These are phyloP conservation scores for Citrullus colocynthis DNA, from an alignment of 306 rosid genomes.

Conservation along the genomic window DNA sequence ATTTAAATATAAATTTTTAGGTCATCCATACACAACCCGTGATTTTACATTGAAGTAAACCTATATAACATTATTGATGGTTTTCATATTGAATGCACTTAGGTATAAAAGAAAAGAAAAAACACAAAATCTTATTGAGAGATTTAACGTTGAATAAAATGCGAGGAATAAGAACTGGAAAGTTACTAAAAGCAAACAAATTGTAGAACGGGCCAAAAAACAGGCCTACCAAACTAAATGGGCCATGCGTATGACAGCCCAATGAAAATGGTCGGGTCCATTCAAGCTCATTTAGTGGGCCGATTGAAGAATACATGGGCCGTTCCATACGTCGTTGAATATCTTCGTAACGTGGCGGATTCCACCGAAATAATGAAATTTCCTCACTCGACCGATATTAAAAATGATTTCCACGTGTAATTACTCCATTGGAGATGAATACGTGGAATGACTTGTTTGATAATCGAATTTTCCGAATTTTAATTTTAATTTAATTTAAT, in stretches of 20 bases:
- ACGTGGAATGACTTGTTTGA: neutral
- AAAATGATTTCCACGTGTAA: neutral
- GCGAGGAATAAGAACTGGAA: too few relatives aligned
- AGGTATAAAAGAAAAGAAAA: too few relatives aligned
- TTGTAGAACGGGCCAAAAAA: neutral
- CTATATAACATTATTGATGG: too few relatives aligned
- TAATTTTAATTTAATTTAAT: too few relatives aligned
- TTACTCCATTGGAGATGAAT: neutral
- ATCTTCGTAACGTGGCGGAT: neutral
- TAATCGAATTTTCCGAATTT: neutral
- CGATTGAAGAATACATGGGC: neutral
- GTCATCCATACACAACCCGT: too few relatives aligned
- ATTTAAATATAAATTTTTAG: too few relatives aligned
- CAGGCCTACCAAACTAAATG: neutral
- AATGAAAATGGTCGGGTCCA: neutral
- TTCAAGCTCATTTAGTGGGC: neutral
- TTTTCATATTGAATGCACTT: too few relatives aligned
- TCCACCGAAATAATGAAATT: neutral
- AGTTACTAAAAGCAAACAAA: too few relatives aligned
- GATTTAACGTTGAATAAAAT: too few relatives aligned
- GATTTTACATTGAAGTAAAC: too few relatives aligned
- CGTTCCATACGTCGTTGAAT: neutral
- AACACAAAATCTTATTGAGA: too few relatives aligned
- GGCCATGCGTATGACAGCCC: neutral
- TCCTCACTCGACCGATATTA: neutral